phyloP scores from a whole-genome alignment of 305 asterid species.

The Fraxinus xanthoxyloides region DNA sequence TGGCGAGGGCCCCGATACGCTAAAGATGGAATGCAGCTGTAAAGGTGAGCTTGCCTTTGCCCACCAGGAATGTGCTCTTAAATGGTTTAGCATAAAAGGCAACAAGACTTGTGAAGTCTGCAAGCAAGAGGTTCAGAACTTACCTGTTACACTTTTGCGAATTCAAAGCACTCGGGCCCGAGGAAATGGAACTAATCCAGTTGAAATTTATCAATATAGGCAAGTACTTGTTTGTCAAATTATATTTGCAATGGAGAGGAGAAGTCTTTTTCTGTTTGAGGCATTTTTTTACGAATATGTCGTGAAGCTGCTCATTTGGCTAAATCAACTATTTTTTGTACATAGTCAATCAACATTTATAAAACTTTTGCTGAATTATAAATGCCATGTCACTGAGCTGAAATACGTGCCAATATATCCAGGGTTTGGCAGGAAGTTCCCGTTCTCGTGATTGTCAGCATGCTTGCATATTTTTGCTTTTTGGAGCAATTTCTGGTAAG shows the following conservation, averaged over 20 bases:
- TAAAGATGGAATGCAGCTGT: slow-evolving; percentile 92
- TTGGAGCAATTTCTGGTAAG: slow-evolving; percentile 95
- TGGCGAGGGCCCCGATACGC: slow-evolving; percentile 68
- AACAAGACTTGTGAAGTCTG: slow-evolving; percentile 93
- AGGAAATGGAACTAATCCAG: slow-evolving; percentile 38
- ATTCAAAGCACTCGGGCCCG: slow-evolving; percentile 49
- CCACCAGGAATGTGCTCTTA: slow-evolving; percentile 87
- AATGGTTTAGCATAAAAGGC: slow-evolving; percentile 96
- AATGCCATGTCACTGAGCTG: slow-evolving; percentile 19
- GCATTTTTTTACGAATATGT: not conserved
- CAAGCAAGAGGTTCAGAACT: slow-evolving; percentile 78
- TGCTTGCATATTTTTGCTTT: slow-evolving; percentile 94
- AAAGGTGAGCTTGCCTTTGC: slow-evolving; percentile 96
- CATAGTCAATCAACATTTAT: not conserved
- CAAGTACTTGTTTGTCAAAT: slow-evolving; percentile 27
- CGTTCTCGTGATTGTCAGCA: slow-evolving; percentile 85
- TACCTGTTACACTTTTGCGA: slow-evolving; percentile 79
- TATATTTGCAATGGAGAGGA: not conserved
- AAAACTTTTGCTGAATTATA: slow-evolving; percentile 1
- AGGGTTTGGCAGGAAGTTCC: slow-evolving; percentile 98
- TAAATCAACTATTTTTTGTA: not conserved
- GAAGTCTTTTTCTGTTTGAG: not conserved
- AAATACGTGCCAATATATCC: slow-evolving; percentile 21
- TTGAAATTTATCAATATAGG: slow-evolving; percentile 62
- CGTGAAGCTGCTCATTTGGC: not conserved